phyloP scores from a whole-genome alignment of 495 filamentous ascomycete genomes.

The Podospora pseudocomata region DNA sequence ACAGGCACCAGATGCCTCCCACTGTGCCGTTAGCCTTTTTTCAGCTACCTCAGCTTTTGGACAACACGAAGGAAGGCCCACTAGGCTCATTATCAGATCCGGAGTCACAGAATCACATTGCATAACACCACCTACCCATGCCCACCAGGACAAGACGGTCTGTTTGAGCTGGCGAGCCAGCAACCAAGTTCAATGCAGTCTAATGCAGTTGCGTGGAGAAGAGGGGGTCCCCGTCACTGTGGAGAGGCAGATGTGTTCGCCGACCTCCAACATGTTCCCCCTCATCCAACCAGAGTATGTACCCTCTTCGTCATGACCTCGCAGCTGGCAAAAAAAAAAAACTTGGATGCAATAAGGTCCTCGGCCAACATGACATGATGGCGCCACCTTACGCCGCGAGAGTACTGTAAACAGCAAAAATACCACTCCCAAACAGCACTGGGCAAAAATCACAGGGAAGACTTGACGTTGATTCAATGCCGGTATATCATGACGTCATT shows the following conservation, averaged over 20 bases:
- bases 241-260: slow-evolving; percentile 8
- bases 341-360: no score
- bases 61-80: not conserved
- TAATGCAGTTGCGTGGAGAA: slow-evolving; percentile 10
- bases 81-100: not conserved
- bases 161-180: not conserved
- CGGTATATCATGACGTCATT: slow-evolving; percentile 1
- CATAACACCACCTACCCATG: not conserved
- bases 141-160: not conserved
- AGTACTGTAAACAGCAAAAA: not conserved
- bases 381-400: not conserved
- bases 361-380: not conserved
- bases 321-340: not conserved
- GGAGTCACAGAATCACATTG: not conserved
- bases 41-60: not conserved
- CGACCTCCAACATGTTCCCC: slow-evolving; percentile 11
- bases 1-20: not conserved
- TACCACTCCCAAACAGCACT: not conserved
- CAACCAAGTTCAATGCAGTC: not conserved
- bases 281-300: not conserved
- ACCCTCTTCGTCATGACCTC: not conserved
- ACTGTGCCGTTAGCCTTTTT: not conserved
- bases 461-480: not conserved
- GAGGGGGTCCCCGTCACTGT: not conserved
- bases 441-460: not conserved